phyloP scores from a whole-genome alignment of 345 rosid genomes.

The Ceriops decandra region DNA sequence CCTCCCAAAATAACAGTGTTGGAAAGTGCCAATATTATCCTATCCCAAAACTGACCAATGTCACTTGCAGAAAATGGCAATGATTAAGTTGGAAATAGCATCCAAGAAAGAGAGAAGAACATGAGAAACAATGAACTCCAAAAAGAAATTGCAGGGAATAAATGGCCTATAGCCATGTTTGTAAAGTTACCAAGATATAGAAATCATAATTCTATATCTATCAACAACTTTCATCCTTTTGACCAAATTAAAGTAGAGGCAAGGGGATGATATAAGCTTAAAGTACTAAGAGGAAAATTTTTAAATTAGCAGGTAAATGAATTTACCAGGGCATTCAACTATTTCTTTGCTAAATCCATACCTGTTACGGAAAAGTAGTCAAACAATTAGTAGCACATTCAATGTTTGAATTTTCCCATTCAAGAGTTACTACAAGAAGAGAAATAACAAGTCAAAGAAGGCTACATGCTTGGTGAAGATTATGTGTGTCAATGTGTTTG shows the following conservation, averaged over 20 bases:
- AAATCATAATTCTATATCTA: not conserved
- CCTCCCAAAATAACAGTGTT: too few species aligned
- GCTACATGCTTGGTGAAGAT: too few species aligned
- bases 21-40: too few species aligned
- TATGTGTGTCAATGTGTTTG: too few species aligned
- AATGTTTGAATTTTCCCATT: not conserved
- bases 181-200: not conserved
- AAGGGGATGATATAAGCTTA: not conserved
- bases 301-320: not conserved
- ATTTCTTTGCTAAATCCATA: constrained; percentile 90
- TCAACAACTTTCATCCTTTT: not conserved
- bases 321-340: constrained; percentile 83
- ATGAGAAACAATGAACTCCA: too few species aligned
- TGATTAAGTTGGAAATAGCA: too few species aligned
- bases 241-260: not conserved
- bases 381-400: constrained; percentile 1
- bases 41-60: too few species aligned
- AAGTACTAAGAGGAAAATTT: too few species aligned
- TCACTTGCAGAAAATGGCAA: too few species aligned
- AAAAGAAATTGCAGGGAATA: too few species aligned
- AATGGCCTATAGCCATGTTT: too few species aligned
- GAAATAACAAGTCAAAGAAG: not conserved
- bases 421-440: not conserved
- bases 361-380: constrained; percentile 42
- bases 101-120: too few species aligned